Base-by-base conservation (phyloP, 331 rosid genomes). In the Quercus phellos region DNA sequence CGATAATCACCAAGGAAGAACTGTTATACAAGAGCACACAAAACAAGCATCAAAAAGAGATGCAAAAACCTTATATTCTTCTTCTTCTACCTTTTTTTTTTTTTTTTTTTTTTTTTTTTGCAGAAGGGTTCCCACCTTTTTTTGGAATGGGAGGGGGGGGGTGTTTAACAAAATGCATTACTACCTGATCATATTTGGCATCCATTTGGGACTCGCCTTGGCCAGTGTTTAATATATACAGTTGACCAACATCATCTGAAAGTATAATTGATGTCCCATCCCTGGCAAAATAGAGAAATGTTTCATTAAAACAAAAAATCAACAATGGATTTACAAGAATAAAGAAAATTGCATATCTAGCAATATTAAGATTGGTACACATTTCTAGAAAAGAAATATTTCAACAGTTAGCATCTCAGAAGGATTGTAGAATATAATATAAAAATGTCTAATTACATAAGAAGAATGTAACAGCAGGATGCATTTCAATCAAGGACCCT, bases 1-100 rank as follows among this genome's bases (percentile, higher is more conserved):
- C 97, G 98, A 86, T 88, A 95, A 90, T 95, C 99, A 84, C 99
- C 99, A 60, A 95, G 99, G 82, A 90, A 95, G 87, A 95, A 95
- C 99, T 95, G 91, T 70, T 76, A 83, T 72, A 81, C 51, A 77
- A 69, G 77, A 58, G 77, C 64, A 79, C 6, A 73, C 53, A 38
- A 26, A 16, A 79, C 74, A 68, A 84, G 76, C 74, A 50, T 72
- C 64, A 66, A 71, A 73, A 78, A 79, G 66, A 68, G 74, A 51
- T 60, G 30, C 38, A 70, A 70, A 77, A 51, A 64, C 13, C 46
- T 64, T 64, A 8, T 2, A 38, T 38, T 38, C 11, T 38, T 38
- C 46, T 38, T 38, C 46, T 38, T 38, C 46, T 8, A 6, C 43
- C 1, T 35, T 35, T 2, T 5, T 12, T 60, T 64, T 64, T 17